Evolutionary conservation across 495 filamentous ascomycete species (phyloP).

Genomic region (Bacidia gigantensis): DNA sequence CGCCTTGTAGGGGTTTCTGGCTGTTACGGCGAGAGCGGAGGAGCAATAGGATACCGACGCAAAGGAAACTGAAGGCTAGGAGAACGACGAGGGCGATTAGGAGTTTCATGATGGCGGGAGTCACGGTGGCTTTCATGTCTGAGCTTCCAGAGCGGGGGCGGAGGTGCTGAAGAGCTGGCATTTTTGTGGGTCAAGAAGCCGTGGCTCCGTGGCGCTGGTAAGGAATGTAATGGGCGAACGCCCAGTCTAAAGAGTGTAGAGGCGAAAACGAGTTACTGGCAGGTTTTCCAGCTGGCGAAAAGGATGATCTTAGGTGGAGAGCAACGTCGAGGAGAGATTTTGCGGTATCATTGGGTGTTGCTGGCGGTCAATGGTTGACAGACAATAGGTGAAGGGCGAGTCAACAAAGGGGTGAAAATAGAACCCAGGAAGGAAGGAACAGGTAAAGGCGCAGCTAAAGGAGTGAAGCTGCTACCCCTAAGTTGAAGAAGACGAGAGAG

Average conservation of each 20-base stretch:
- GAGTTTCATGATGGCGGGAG: conserved; percentile 51
- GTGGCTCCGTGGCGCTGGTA: neutral
- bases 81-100: conserved; percentile 70
- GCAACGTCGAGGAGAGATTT: neutral
- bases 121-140: conserved; percentile 32
- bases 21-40: conserved; percentile 51
- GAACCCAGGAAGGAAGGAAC: conserved; percentile 31
- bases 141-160: neutral
- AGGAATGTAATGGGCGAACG: neutral
- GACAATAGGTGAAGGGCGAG: neutral
- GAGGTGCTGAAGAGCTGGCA: neutral
- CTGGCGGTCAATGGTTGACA: neutral
- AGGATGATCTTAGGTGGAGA: neutral
- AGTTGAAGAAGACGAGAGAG: conserved; percentile 14
- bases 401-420: neutral
- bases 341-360: neutral
- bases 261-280: neutral
- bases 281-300: neutral
- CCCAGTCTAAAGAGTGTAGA: neutral
- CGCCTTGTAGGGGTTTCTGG: conserved; percentile 25
- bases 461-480: conserved; percentile 68
- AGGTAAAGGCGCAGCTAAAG: conserved; percentile 52
- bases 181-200: neutral
- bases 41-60: conserved; percentile 38
- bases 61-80: conserved; percentile 46